Base-by-base conservation (phyloP, 75 land plant genomes). In the Selaginella moellendorffii region DNA sequence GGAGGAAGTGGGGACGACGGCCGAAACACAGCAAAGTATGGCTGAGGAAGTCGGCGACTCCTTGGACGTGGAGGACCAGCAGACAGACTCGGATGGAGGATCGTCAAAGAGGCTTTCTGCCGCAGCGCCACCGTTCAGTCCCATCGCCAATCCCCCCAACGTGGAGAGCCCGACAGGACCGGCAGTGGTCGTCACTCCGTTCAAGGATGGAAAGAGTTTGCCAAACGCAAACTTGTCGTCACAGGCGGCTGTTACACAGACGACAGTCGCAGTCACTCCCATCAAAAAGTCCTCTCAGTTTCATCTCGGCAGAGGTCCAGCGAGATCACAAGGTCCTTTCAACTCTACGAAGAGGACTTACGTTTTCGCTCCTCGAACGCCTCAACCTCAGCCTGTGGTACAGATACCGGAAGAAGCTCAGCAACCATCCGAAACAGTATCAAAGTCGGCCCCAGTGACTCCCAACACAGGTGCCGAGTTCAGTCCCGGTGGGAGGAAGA, bases 91-190 rank as follows among this genome's bases (percentile, higher is more conserved):
- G 2, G 31, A 27, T 27, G 78, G 71, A 5, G 18, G 53, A 0
- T 24, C 74, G 21, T 72, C 64, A 46, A 82, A 63, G 53, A 80
- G 74, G 63, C 74, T 86, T 26, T 86, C 90, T 61, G 83, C 90
- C 8, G 72, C 85, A 30, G 90, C 90, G 26, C 72, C 81, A 54
- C 90, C 90, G 23, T 86, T 76, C 62, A 82, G 63, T 30, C 85
- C 90, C 30, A 71, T 79, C 54, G 46, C 77, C 53, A 71, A 79
- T 30, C 52, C 75, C 5, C 23, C 77, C 20, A 68, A 77, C 56
- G 73, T 53, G 29, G 65, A 77, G 29, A 29, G 66, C 51, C 78
- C 77, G 24, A 28, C 68, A 68, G 63, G 64, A 54, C 71, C 69
- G 29, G 54, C 68, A 18, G 64, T 72, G 27, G 64, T 76, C 14